Conservation (phyloP, 768 basidiomycete species). For the Strobilomyces confusus region DNA sequence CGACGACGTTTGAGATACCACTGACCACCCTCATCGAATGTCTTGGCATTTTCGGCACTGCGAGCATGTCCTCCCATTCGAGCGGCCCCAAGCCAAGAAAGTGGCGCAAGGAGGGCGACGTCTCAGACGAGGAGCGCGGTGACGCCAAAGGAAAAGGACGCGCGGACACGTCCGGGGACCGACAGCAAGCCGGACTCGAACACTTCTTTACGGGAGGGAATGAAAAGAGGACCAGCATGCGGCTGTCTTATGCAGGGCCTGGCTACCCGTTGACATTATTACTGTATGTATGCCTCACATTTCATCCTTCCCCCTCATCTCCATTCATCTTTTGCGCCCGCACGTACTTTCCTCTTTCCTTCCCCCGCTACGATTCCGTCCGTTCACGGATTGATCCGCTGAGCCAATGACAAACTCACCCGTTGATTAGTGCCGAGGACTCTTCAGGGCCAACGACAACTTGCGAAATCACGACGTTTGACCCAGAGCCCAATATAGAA, state of each 20-base stretch:
- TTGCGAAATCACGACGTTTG: slow-evolving; percentile 83
- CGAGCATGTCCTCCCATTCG: slow-evolving; percentile 35
- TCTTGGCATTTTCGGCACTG: slow-evolving; percentile 91
- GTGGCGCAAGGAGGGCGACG: slow-evolving; percentile 47
- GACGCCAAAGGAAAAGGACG: slow-evolving; percentile 32
- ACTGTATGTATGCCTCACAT: slow-evolving; percentile 51
- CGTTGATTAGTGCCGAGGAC: slow-evolving; percentile 60
- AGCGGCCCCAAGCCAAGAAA: slow-evolving; percentile 39
- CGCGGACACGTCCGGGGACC: slow-evolving; percentile 9
- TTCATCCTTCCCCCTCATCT: neutral
- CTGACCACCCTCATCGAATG: slow-evolving; percentile 84
- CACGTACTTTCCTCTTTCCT: neutral
- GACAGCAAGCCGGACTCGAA: slow-evolving; percentile 41
- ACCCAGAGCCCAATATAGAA: slow-evolving; percentile 77
- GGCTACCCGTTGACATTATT: slow-evolving; percentile 77
- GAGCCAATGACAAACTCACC: slow-evolving; percentile 3
- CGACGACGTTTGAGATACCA: slow-evolving; percentile 72
- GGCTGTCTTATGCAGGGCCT: slow-evolving; percentile 74
- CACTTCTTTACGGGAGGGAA: slow-evolving; percentile 47
- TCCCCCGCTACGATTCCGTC: neutral
- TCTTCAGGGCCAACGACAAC: slow-evolving; percentile 78
- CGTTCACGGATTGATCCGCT: slow-evolving; percentile 1
- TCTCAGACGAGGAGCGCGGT: slow-evolving; percentile 38
- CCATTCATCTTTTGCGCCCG: neutral
- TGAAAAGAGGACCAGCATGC: slow-evolving; percentile 77